A percentile compares a stretch with the other conserved stretches of the same genome.
Evolutionary conservation across 805 yeast species (phyloP).

Genomic region (Kazachstania bromeliacearum): DNA sequence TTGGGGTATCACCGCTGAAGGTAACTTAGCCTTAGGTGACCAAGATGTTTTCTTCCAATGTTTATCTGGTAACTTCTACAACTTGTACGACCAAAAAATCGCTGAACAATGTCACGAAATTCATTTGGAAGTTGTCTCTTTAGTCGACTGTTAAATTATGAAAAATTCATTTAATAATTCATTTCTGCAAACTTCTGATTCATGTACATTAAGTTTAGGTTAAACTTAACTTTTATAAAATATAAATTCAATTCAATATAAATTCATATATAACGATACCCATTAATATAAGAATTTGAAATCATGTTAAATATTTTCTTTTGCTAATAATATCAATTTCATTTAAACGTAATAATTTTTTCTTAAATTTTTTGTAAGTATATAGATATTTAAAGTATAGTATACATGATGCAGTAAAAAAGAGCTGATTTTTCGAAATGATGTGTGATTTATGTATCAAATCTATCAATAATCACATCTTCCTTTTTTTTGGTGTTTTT

Average conservation of each 20-base stretch:
- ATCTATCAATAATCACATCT: no score
- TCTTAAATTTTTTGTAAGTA: no score
- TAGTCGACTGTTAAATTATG: slow-evolving; percentile 29
- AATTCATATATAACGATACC: background rate
- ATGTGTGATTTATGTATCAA: no score
- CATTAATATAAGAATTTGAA: background rate
- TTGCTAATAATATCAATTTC: background rate
- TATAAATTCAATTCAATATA: background rate
- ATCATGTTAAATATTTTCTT: no score
- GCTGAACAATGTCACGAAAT: slow-evolving; percentile 51
- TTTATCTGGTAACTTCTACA: slow-evolving; percentile 57
- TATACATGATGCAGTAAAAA: no score
- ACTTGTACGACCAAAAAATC: slow-evolving; percentile 48
- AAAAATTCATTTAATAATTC: background rate
- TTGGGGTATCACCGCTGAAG: slow-evolving; percentile 44
- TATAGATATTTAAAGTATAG: no score
- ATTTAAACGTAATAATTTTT: background rate
- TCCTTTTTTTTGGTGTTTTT: no score
- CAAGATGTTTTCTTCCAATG: slow-evolving; percentile 54
- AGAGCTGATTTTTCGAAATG: no score
- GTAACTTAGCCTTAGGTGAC: slow-evolving; percentile 50
- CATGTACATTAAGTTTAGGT: no score
- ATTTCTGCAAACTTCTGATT: no score
- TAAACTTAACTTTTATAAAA: background rate
- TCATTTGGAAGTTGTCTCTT: slow-evolving; percentile 40